Evolutionary conservation across 495 filamentous ascomycete genomes (phyloP).

Genomic region (Podospora tetraspora): DNA sequence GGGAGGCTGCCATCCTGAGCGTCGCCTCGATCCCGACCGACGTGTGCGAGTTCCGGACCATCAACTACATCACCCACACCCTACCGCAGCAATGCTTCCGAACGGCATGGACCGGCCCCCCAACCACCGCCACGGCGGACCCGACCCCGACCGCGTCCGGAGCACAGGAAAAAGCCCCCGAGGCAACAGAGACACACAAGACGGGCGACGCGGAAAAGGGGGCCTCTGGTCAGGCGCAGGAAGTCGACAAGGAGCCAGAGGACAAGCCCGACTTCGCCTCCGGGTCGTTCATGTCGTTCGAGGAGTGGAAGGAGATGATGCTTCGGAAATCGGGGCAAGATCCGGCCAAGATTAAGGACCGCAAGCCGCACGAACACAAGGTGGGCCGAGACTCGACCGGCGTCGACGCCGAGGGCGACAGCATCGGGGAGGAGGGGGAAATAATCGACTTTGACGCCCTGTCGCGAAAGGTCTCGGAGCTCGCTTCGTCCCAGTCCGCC

Average conservation of each 20-base stretch:
- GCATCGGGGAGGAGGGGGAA: constrained; percentile 80
- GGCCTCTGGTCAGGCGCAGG: constrained; percentile 1
- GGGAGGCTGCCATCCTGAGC: constrained; percentile 14
- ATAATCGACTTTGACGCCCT: constrained; percentile 78
- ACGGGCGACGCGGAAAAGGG: constrained; percentile 17
- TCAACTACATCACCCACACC: constrained; percentile 77
- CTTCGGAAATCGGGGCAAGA: constrained; percentile 82
- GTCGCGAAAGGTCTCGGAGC: constrained; percentile 40
- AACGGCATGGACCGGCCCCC: constrained; percentile 36
- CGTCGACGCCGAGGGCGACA: constrained; percentile 32
- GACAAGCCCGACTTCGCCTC: constrained; percentile 59
- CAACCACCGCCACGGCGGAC: constrained; percentile 19
- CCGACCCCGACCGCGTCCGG: constrained; percentile 9
- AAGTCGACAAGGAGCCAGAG: constrained; percentile 13
- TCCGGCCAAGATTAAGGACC: constrained; percentile 61
- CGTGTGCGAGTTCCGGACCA: constrained; percentile 58
- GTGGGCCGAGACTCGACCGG: constrained; percentile 29
- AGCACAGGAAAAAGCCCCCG: constrained; percentile 9
- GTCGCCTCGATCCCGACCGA: constrained; percentile 15
- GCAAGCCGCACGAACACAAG: constrained; percentile 36
- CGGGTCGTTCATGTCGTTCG: constrained; percentile 89
- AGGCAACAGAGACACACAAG: constrained; percentile 12
- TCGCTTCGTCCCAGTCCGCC: constrained; percentile 27
- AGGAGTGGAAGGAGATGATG: constrained; percentile 97
- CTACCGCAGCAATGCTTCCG: constrained; percentile 72